phyloP scores from a whole-genome alignment of 129 eudicot genomes.

The Kitagawia praeruptora region DNA sequence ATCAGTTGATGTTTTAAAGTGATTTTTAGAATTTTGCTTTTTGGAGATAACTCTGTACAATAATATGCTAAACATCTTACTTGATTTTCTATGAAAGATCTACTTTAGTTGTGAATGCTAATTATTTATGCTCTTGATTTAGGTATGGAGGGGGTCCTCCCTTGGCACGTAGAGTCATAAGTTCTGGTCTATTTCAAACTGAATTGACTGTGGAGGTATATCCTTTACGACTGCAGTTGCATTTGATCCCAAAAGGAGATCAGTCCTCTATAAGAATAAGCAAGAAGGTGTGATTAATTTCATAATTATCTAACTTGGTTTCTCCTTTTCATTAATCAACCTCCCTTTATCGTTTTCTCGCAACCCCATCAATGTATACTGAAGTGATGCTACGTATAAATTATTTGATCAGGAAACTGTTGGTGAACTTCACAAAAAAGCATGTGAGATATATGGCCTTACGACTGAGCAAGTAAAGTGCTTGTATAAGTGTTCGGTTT shows the following conservation, averaged over 20 bases:
- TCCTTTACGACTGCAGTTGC: slow-evolving; percentile 77
- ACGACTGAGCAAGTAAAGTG: slow-evolving; percentile 58
- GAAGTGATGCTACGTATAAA: neutral
- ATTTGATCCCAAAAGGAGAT: slow-evolving; percentile 71
- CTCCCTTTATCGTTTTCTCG: neutral
- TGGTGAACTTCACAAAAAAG: slow-evolving; percentile 68
- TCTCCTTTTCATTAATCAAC: neutral
- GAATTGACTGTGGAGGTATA: slow-evolving; percentile 92
- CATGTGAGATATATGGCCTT: slow-evolving; percentile 75
- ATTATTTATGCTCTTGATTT: slow-evolving; percentile 22
- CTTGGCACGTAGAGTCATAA: slow-evolving; percentile 79
- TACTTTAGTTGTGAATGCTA: slow-evolving; percentile 12
- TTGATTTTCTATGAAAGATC: neutral
- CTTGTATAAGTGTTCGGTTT: neutral
- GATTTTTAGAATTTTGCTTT: neutral
- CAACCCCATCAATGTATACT: neutral
- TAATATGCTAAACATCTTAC: neutral
- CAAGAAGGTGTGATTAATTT: slow-evolving; percentile 54
- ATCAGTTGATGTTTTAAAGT: neutral
- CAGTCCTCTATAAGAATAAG: slow-evolving; percentile 71
- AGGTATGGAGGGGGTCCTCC: slow-evolving; percentile 99
- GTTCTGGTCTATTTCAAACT: slow-evolving; percentile 74
- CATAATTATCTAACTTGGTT: neutral
- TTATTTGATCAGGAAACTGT: slow-evolving; percentile 67
- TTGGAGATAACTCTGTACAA: neutral